Evolutionary conservation across 2,329 filamentous ascomycete species (phyloP), one percentile per base, ranked within the genome.

Genomic region (Alternaria rosae): DNA sequence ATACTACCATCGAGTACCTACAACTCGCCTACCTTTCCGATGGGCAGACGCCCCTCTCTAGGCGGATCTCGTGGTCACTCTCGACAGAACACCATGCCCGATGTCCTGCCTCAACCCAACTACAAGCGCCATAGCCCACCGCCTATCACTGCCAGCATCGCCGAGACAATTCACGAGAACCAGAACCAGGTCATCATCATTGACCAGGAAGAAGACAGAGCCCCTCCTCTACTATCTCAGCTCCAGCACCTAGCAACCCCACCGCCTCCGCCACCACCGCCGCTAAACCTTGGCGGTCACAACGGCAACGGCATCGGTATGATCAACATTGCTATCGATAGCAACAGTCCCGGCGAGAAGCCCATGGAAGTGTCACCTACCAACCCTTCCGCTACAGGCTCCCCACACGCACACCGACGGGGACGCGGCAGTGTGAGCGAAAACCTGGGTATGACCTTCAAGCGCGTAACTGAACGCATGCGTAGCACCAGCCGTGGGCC

Each of bases 201-300:
- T 45, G 76, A 84, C 41, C 70, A 73, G 38, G 79, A 81, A 41
- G 79, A 81, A 20, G 75, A 79, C 71, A 68, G 68, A 15, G 71
- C 71, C 23, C 85, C 85, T 12, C 84, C 85, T 10, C 78, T 88
- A 10, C 81, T 90, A 17, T 85, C 87, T 7, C 86, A 90, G 70
- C 81, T 90, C 10, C 87, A 88, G 70, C 88, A 89, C 73, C 79
- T 90, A 15, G 84, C 83, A 23, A 80, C 76, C 10, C 85, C 86
- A 11, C 85, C 86, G 1, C 84, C 84, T 3, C 84, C 74, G 11
- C 72, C 70, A 38, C 65, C 67, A 20, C 67, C 70, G 20, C 69
- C 70, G 17, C 59, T 71, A 51, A 65, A 69, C 20, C 56, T 71
- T 5, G 56, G 59, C n/a, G 69, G 62, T 20, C 61, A 66, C 32